phyloP scores from a whole-genome alignment of 148 eudicot species.

The Camellia lanceoleosa region DNA sequence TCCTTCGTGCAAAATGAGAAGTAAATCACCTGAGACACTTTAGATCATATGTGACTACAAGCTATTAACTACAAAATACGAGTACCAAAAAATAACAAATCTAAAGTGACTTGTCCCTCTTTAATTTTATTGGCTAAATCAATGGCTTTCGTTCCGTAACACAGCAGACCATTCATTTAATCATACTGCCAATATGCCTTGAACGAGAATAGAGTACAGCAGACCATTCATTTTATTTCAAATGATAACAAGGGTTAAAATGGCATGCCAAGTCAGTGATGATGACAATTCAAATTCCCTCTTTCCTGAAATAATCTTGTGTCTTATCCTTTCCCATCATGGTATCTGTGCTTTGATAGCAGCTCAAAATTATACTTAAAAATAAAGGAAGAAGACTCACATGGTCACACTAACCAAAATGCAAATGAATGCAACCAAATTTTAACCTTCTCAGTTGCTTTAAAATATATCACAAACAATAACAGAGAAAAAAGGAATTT shows the following conservation, averaged over 20 bases:
- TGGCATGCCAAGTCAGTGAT: not conserved
- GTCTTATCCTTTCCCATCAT: not conserved
- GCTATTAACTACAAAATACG: not conserved
- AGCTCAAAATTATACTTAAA: not conserved
- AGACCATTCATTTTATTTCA: not conserved
- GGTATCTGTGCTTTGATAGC: not conserved
- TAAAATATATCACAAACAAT: not conserved
- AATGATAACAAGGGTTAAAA: not conserved
- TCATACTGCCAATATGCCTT: not conserved
- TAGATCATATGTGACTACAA: not conserved
- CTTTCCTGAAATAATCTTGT: not conserved
- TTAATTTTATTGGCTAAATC: not conserved
- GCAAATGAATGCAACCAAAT: not conserved
- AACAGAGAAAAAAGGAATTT: conserved; percentile 5
- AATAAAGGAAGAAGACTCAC: not conserved
- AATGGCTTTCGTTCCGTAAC: too few relatives aligned
- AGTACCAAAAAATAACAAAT: not conserved
- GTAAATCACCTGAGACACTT: not conserved
- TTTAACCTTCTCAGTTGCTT: conserved; percentile 8
- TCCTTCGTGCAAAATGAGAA: not conserved
- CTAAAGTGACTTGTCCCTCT: not conserved
- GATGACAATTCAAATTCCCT: not conserved
- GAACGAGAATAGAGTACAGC: not conserved
- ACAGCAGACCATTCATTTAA: not conserved
- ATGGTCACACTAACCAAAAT: not conserved